Conservation (phyloP, 495 filamentous ascomycete species). For the Lophium mytilinum region DNA sequence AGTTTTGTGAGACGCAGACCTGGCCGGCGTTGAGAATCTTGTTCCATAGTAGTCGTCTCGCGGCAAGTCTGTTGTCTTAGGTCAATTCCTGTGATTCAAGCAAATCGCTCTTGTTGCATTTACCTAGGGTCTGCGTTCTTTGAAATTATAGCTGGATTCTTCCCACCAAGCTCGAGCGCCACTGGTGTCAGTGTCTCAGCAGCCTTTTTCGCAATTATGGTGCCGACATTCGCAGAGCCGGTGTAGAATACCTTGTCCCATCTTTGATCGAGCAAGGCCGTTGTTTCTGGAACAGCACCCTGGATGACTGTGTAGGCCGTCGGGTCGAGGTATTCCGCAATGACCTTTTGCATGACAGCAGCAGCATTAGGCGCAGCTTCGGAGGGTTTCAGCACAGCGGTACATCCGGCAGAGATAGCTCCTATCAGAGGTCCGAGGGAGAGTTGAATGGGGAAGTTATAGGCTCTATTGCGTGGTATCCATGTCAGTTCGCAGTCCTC, state of each 20-base stretch:
- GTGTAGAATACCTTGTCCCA: slow-evolving; percentile 99
- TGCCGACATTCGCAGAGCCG: slow-evolving; percentile 66
- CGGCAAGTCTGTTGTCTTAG: slow-evolving; percentile 51
- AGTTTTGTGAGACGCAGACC: slow-evolving; percentile 83
- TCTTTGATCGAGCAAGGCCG: slow-evolving; percentile 71
- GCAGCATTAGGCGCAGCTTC: slow-evolving; percentile 70
- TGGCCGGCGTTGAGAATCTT: slow-evolving; percentile 83
- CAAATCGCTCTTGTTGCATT: no score
- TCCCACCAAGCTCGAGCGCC: slow-evolving; percentile 79
- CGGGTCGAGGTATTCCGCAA: slow-evolving; percentile 66
- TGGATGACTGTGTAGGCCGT: slow-evolving; percentile 72
- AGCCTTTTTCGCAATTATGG: slow-evolving; percentile 83
- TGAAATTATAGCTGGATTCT: slow-evolving; percentile 83
- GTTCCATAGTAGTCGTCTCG: slow-evolving; percentile 75
- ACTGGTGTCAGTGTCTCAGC: slow-evolving; percentile 88
- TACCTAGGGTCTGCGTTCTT: slow-evolving; percentile 60
- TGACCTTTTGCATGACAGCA: slow-evolving; percentile 67
- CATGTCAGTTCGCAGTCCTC: neutral
- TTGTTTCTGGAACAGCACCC: slow-evolving; percentile 71
- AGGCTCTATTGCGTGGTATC: slow-evolving; percentile 46
- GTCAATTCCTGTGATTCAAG: no score
- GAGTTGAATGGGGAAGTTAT: slow-evolving; percentile 85
- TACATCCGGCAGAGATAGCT: slow-evolving; percentile 87
- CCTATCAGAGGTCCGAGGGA: slow-evolving; percentile 72
- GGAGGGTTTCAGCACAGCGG: slow-evolving; percentile 80